Evolutionary conservation across 352 stramenopile species (phyloP).

Genomic region (Globisporangium ultimum): DNA sequence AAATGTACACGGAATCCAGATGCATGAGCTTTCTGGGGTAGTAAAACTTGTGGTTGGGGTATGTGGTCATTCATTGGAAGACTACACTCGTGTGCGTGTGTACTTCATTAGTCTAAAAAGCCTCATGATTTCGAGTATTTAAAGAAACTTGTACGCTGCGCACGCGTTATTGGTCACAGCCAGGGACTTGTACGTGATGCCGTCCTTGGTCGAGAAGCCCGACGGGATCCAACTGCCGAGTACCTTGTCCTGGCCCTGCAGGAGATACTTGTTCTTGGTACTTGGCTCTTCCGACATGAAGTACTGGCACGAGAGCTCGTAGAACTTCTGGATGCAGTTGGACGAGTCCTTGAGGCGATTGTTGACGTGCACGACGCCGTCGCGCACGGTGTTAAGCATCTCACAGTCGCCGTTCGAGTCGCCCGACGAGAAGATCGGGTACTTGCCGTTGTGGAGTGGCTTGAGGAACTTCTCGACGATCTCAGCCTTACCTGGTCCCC

Average conservation of each 20-base stretch:
- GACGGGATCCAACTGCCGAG: slow-evolving; percentile 65
- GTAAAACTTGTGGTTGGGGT: too few relatives aligned
- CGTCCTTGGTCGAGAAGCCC: slow-evolving; percentile 61
- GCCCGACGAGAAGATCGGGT: slow-evolving; percentile 48
- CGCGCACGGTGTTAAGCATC: slow-evolving; percentile 52
- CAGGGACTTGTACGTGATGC: slow-evolving; percentile 42
- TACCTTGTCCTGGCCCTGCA: slow-evolving; percentile 61
- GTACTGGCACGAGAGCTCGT: slow-evolving; percentile 54
- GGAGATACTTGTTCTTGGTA: slow-evolving; percentile 49
- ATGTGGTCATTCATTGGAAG: too few relatives aligned
- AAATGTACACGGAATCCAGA: slow-evolving; percentile 33
- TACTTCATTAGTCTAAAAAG: neutral
- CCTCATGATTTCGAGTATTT: neutral
- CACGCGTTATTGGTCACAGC: slow-evolving; percentile 32
- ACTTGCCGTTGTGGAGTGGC: slow-evolving; percentile 38
- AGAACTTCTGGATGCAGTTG: slow-evolving; percentile 58
- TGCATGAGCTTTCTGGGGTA: slow-evolving; percentile 9
- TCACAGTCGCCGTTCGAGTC: slow-evolving; percentile 62
- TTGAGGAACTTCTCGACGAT: slow-evolving; percentile 47
- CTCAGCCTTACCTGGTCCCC: slow-evolving; percentile 48
- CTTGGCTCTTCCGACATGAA: slow-evolving; percentile 31
- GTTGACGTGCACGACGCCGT: slow-evolving; percentile 61
- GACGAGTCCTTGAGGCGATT: slow-evolving; percentile 51
- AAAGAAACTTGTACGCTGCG: slow-evolving; percentile 36
- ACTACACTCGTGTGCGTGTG: too few relatives aligned